These are phyloP conservation scores for Lentinula sp. DNA, from an alignment of 768 basidiomycete genomes.

Conservation along the genomic window DNA sequence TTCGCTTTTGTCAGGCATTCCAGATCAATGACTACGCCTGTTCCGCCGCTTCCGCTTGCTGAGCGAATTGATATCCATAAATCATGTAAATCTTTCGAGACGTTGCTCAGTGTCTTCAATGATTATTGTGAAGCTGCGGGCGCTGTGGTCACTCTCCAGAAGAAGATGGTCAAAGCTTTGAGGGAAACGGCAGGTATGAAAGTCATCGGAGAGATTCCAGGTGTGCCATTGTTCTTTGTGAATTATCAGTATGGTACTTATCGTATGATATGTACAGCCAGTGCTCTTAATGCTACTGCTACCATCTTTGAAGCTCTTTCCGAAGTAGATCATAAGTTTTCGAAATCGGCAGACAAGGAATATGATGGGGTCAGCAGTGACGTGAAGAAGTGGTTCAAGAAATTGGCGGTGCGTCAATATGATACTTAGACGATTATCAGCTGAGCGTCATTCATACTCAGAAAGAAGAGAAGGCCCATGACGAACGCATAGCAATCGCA, in stretches of 20 bases:
- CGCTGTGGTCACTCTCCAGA: slow-evolving; percentile 59
- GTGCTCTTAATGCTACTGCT: slow-evolving; percentile 60
- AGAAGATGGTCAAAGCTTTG: slow-evolving; percentile 68
- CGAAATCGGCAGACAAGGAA: slow-evolving; percentile 70
- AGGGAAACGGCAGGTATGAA: slow-evolving; percentile 59
- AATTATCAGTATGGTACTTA: neutral
- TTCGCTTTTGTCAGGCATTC: neutral
- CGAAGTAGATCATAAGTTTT: slow-evolving; percentile 71
- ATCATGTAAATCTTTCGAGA: slow-evolving; percentile 71
- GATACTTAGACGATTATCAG: neutral
- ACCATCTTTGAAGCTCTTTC: slow-evolving; percentile 62
- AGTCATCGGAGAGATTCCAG: slow-evolving; percentile 54
- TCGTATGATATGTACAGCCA: slow-evolving; percentile 34
- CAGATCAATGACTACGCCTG: slow-evolving; percentile 15
- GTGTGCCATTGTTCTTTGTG: slow-evolving; percentile 29
- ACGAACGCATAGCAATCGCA: slow-evolving; percentile 58
- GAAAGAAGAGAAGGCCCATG: slow-evolving; percentile 80
- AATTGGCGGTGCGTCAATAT: slow-evolving; percentile 52
- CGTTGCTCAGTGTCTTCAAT: slow-evolving; percentile 56
- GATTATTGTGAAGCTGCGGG: slow-evolving; percentile 72
- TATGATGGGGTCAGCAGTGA: slow-evolving; percentile 58
- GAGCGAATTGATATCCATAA: slow-evolving; percentile 75
- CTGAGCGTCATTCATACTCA: slow-evolving; percentile 18
- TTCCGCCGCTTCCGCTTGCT: slow-evolving; percentile 26
- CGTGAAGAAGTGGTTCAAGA: slow-evolving; percentile 85